A percentile compares a stretch with the other conserved stretches of the same genome.
These are phyloP conservation scores for Ceratocystis eucalypticola DNA, from an alignment of 2,329 filamentous ascomycete species.

Conservation along the genomic window DNA sequence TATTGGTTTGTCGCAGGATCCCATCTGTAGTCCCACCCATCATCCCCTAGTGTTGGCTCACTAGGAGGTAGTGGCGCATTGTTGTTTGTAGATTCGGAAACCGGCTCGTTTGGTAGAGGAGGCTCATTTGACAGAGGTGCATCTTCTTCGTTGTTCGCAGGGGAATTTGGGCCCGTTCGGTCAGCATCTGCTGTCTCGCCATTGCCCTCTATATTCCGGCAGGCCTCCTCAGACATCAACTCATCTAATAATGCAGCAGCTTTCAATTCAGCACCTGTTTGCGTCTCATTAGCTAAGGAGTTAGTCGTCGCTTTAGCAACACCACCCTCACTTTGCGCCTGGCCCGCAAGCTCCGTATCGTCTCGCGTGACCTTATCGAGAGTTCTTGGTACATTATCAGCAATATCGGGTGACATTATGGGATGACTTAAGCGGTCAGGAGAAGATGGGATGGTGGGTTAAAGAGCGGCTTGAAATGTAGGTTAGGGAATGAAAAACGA, in stretches of 20 bases:
- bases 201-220: background rate
- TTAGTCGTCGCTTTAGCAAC: background rate
- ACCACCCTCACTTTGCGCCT: background rate
- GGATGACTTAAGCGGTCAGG: background rate
- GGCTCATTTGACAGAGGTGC: background rate
- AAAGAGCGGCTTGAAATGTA: background rate
- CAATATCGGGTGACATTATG: background rate
- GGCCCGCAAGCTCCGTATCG: background rate
- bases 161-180: background rate
- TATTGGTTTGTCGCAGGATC: constrained; percentile 54
- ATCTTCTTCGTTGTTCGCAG: constrained; percentile 11
- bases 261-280: constrained; percentile 6
- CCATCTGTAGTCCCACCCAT: constrained; percentile 74
- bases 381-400: background rate
- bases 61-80: constrained; percentile 30
- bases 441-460: background rate
- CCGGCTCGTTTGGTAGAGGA: constrained; percentile 17
- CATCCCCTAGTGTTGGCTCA: constrained; percentile 41
- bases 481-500: background rate
- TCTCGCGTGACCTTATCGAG: background rate
- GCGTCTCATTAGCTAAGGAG: background rate
- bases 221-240: background rate
- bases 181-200: background rate
- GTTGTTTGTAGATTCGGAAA: constrained; percentile 11
- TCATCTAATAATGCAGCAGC: constrained; percentile 13